Conservation (phyloP, 164 flowering plant species). For the Buxus sempervirens region DNA sequence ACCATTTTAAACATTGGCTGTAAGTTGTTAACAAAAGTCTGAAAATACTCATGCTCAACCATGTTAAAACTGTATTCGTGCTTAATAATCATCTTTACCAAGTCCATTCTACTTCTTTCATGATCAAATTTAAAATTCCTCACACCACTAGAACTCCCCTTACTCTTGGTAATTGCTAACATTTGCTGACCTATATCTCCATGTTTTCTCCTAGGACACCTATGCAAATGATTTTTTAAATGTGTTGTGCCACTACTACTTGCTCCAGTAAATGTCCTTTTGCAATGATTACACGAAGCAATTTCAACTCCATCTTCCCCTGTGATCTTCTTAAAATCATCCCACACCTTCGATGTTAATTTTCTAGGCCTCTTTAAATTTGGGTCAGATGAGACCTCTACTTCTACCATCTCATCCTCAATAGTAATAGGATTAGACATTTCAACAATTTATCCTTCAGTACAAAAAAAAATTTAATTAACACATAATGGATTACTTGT, state of each 20-base stretch:
- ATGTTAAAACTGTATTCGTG: constrained; percentile 2
- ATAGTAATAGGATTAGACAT: no score
- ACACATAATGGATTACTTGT: no score
- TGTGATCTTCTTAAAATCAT: not conserved
- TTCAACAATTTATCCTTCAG: no score
- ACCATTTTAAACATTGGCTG: not conserved
- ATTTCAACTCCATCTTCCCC: no score
- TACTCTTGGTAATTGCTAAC: not conserved
- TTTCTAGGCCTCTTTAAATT: no score
- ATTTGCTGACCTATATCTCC: not conserved
- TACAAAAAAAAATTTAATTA: no score
- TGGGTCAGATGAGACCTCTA: no score
- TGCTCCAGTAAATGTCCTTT: not conserved
- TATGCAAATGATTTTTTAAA: not conserved
- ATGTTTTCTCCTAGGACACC: not conserved
- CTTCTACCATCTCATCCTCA: no score
- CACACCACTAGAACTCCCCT: not conserved
- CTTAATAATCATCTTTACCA: not conserved
- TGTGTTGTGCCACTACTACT: not conserved
- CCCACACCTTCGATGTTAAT: not conserved
- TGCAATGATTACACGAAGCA: not conserved
- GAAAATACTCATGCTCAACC: constrained; percentile 9
- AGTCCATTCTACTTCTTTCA: not conserved
- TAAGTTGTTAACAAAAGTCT: not conserved
- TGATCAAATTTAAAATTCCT: not conserved